These are phyloP conservation scores for Aspergillus quadricinctus DNA, from an alignment of 2,329 filamentous ascomycete genomes.

Conservation along the genomic window DNA sequence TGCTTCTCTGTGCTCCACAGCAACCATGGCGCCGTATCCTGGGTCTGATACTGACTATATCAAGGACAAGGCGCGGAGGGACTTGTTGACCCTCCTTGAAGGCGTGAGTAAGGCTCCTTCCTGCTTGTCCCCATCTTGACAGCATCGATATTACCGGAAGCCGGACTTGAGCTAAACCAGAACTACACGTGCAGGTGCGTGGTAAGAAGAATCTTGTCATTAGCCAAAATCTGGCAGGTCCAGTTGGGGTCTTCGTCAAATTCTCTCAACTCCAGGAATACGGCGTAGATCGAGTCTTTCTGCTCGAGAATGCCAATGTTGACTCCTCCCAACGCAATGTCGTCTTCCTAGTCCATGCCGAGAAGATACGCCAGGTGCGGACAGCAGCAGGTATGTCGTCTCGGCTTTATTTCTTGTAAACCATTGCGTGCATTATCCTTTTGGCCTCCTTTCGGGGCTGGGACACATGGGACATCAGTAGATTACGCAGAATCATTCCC, in stretches of 20 bases:
- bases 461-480: conserved; percentile 50
- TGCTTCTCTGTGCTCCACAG: conserved; percentile 12
- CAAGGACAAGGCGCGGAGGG: conserved; percentile 65
- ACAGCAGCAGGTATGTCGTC: conserved; percentile 74
- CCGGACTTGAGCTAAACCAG: conserved; percentile 17
- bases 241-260: conserved; percentile 86
- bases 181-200: conserved; percentile 63
- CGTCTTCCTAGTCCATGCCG: conserved; percentile 86
- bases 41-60: conserved; percentile 45
- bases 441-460: conserved; percentile 1
- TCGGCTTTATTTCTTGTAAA: conserved; percentile 6
- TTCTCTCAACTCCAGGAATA: conserved; percentile 95
- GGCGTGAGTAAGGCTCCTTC: conserved; percentile 66
- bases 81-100: conserved; percentile 87
- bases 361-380: conserved; percentile 78
- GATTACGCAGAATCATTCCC: conserved; percentile 51
- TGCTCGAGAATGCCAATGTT: conserved; percentile 91
- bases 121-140: conserved; percentile 13
- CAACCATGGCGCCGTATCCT: conserved; percentile 40
- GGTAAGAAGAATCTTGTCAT: conserved; percentile 98
- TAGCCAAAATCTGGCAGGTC: conserved; percentile 83
- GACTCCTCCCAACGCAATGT: conserved; percentile 94
- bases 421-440: conserved; percentile 3
- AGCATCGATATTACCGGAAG: conserved; percentile 11
- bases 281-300: conserved; percentile 95